These are phyloP conservation scores for Collybia sp. DNA, from an alignment of 768 basidiomycete genomes.

Conservation along the genomic window DNA sequence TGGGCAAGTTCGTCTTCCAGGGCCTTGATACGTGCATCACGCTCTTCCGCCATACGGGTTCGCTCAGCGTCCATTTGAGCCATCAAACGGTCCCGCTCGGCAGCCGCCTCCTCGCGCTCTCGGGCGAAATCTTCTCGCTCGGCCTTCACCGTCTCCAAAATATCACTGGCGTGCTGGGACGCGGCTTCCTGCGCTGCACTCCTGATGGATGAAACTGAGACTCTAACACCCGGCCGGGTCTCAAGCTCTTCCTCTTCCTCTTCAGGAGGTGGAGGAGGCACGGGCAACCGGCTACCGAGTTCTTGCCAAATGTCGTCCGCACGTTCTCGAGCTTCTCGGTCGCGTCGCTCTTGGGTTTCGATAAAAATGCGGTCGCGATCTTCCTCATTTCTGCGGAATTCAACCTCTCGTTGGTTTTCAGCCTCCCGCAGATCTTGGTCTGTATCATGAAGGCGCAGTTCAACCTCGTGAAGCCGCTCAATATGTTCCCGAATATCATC, in stretches of 20 bases:
- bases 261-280: slow-evolving; percentile 18
- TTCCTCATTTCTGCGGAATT: slow-evolving; percentile 63
- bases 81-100: slow-evolving; percentile 49
- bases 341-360: slow-evolving; percentile 54
- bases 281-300: slow-evolving; percentile 30
- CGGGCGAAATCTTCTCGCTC: slow-evolving; percentile 57
- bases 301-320: slow-evolving; percentile 42
- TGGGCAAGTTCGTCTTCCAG: slow-evolving; percentile 61
- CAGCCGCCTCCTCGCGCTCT: slow-evolving; percentile 48
- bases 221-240: slow-evolving; percentile 21
- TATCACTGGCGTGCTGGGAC: slow-evolving; percentile 49
- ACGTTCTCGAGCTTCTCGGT: slow-evolving; percentile 47
- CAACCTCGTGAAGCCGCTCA: slow-evolving; percentile 53
- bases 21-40: slow-evolving; percentile 48
- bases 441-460: slow-evolving; percentile 43
- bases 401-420: slow-evolving; percentile 59
- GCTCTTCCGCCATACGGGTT: slow-evolving; percentile 38
- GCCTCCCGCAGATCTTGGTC: slow-evolving; percentile 48
- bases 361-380: slow-evolving; percentile 57
- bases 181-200: slow-evolving; percentile 50
- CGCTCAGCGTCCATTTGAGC: slow-evolving; percentile 48
- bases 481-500: slow-evolving; percentile 48
- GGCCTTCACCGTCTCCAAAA: slow-evolving; percentile 50
- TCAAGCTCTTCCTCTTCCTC: slow-evolving; percentile 5
- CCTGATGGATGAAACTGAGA: slow-evolving; percentile 31